phyloP scores from a whole-genome alignment of 345 rosid species.

The Melaleuca quinquenervia region DNA sequence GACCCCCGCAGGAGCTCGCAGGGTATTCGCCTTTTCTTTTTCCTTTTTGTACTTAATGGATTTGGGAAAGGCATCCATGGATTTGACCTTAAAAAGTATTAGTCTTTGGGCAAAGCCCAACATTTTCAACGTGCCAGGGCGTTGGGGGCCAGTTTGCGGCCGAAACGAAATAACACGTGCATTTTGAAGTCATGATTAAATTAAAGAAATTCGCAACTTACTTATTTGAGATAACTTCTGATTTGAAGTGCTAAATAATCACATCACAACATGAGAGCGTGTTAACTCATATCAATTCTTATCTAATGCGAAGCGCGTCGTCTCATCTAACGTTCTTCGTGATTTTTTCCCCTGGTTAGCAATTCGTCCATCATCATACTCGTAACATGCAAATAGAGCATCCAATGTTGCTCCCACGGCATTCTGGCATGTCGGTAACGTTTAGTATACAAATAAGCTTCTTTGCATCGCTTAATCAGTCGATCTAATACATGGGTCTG shows the following conservation, averaged over 20 bases:
- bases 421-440: accelerated
- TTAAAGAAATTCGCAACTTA: neutral
- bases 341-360: accelerated
- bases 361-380: accelerated
- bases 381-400: too few species aligned
- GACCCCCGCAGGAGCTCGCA: neutral
- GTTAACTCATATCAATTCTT: accelerated
- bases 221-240: too few species aligned
- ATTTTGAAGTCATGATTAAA: neutral
- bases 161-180: neutral
- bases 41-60: accelerated
- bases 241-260: too few species aligned
- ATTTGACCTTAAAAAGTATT: neutral
- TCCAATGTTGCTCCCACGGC: neutral
- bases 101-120: neutral
- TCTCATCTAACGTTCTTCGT: neutral
- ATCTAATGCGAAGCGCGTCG: accelerated
- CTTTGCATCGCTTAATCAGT: neutral
- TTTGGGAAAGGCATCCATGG: too few species aligned
- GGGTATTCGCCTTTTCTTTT: too few species aligned
- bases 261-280: too few species aligned
- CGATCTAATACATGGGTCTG: neutral
- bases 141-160: neutral
- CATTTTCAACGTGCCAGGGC: neutral
- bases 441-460: too few species aligned